These are phyloP conservation scores for Casuarina equisetifolia DNA, from an alignment of 306 rosid genomes.

Conservation along the genomic window DNA sequence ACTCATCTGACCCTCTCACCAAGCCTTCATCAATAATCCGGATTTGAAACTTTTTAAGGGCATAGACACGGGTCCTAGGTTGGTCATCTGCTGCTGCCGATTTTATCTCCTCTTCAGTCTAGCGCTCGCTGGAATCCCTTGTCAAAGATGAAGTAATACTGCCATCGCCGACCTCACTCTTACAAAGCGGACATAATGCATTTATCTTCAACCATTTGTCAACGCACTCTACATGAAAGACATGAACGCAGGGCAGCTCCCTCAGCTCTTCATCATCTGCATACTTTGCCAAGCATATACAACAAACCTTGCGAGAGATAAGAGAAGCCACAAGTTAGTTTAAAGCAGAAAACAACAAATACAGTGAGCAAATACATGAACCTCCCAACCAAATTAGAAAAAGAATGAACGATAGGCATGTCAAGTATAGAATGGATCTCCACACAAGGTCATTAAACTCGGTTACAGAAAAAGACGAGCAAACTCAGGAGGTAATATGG, in stretches of 20 bases:
- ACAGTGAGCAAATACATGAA: background rate
- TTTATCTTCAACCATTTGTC: slow-evolving; percentile 83
- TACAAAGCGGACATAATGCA: slow-evolving; percentile 75
- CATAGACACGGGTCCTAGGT: background rate
- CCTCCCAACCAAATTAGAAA: too few relatives aligned
- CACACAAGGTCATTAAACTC: background rate
- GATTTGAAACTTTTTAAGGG: background rate
- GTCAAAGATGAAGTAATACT: slow-evolving; percentile 25
- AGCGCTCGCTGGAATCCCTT: slow-evolving; percentile 45
- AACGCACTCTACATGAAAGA: slow-evolving; percentile 63
- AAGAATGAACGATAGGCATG: background rate
- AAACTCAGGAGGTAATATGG: background rate
- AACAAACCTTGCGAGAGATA: slow-evolving; percentile 53
- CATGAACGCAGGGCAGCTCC: slow-evolving; percentile 69
- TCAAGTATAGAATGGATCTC: background rate
- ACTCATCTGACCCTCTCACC: background rate
- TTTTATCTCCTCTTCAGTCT: slow-evolving; percentile 16
- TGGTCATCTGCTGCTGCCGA: background rate
- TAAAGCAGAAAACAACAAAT: background rate
- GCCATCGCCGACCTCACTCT: slow-evolving; percentile 48
- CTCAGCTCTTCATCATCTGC: slow-evolving; percentile 64
- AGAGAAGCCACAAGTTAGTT: background rate
- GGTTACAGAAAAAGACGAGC: background rate
- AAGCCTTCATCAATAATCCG: background rate
- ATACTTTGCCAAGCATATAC: slow-evolving; percentile 71